Base-by-base conservation (phyloP, 2,329 filamentous ascomycete genomes). In the Aspergillus melleus region DNA sequence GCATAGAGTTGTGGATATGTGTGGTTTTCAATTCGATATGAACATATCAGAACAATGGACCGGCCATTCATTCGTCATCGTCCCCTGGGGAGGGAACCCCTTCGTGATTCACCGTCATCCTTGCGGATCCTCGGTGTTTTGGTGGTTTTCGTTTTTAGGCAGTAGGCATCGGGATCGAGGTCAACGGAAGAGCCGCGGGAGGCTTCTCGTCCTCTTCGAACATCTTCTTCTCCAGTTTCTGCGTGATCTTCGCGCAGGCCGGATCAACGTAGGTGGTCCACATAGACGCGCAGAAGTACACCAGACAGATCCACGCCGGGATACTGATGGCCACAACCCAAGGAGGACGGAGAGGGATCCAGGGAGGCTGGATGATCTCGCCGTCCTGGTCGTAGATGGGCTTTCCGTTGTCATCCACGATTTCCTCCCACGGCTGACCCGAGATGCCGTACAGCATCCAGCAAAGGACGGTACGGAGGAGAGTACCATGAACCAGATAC, bases 201-300 rank as follows among this genome's bases (percentile, higher is more conserved):
- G 58, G 54, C 60, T 82, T 77, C 50, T 79, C 74, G 16, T 74
- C 71, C 46, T 75, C 72, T 30, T 80, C 77, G 61, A 83, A 83
- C 66, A 83, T 79, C 60, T 68, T 71, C 55, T 77, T 77, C 63
- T 83, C 81, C 60, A 84, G 63, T 72, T 76, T 79, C 63, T 78
- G 76, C 4, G 81, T 83, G 32, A 80, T 69, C 55, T 74, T 72
- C 0, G 81, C 82, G 63, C 82, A 84, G 60, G 78, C 77, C 3
- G 77, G 75, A 64, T 84, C 81, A 20, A 84, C 80, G 65, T 82
- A 83, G 20, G 74, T 78, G 30, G 81, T 84, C 82, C 82, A 84
- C 55, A 81, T 70, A 61, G 79, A 77, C 0, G 81, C 82, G 19
- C 77, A 74, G 1, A 74, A 70, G 67, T 84, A 84, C 2, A 82